Base-by-base conservation (phyloP, 352 stramenopile genomes). In the Pythium utonaiense region DNA sequence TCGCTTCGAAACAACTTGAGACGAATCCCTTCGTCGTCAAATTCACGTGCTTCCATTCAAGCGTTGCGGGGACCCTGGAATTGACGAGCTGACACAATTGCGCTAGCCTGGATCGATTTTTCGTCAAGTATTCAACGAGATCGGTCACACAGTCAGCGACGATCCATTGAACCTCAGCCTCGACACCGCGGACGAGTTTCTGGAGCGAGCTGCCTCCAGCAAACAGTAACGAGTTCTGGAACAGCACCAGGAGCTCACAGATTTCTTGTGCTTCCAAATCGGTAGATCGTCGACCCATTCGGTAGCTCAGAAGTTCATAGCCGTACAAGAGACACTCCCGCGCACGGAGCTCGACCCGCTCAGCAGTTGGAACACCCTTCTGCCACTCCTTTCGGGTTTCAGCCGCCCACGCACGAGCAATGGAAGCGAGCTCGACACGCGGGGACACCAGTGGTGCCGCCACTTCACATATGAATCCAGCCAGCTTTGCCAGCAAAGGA, bases 291-390 rank as follows among this genome's bases (percentile, higher is more conserved):
- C 28, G 21, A 31, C 45, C 47, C 12, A 51, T 9, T 10, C 47
- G 34, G 22, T 30, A 50, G 12, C 49, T 57, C 19, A 64, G 12
- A 19, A 64, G 19, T 22, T 33, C 57, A 28, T 57, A 57, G 14
- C 57, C 57, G 28, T 64, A 64, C 14, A 66, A 17, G 5, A 66
- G 22, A 34, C 59, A 66, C 21, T 66, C 59, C 3, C 51, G 59
- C 8, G 33, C 48, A 17, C 59, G 59, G 13, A 59, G 36, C 25
- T 60, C 51, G 9, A 28, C 16, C 28, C 27, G 22, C 21, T 60
- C 38, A 41, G n/a, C 33, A 7, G 40, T 42, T 8, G 28, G 21
- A 28, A 55, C 49, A 9, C 51, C 59, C 10, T 38, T n/a, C 34
- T 48, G 3, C 49, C 51, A 48, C 12, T 66, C 41, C 6, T n/a